A percentile compares a stretch with the other conserved stretches of the same genome.
phyloP scores from a whole-genome alignment of 2,329 filamentous ascomycete species.

The Aschersonia sp. region DNA sequence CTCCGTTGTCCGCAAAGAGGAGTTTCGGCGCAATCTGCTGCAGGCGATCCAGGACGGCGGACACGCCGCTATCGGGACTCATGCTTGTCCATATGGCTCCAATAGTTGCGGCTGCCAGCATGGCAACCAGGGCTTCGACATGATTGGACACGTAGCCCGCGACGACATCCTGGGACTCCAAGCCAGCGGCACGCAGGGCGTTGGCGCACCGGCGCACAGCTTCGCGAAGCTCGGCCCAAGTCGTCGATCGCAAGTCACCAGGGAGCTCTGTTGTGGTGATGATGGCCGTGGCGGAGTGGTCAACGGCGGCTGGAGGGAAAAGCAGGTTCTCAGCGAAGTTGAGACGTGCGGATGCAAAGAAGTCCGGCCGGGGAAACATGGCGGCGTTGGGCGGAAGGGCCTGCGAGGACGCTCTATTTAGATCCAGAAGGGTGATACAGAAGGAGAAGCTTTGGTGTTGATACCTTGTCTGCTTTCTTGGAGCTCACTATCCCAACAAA shows the following conservation, averaged over 20 bases:
- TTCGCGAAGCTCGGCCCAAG: conserved; percentile 71
- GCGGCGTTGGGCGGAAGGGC: conserved; percentile 51
- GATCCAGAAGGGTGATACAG: too few relatives aligned
- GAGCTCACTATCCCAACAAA: conserved; percentile 66
- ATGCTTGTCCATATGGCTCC: conserved; percentile 90
- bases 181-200: conserved; percentile 50
- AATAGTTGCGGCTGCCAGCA: conserved; percentile 68
- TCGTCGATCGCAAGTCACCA: conserved; percentile 38
- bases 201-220: conserved; percentile 60
- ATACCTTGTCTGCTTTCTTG: conserved; percentile 43
- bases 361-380: conserved; percentile 78
- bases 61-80: conserved; percentile 82
- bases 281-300: conserved; percentile 52
- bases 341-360: conserved; percentile 65
- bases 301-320: conserved; percentile 43
- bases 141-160: conserved; percentile 80
- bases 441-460: too few relatives aligned
- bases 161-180: conserved; percentile 43
- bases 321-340: conserved; percentile 96
- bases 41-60: conserved; percentile 77
- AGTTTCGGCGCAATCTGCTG: conserved; percentile 72
- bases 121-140: conserved; percentile 71
- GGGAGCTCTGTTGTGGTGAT: conserved; percentile 68
- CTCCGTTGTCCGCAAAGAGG: conserved; percentile 77
- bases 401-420: conserved; percentile 21